A percentile compares a stretch with the other conserved stretches of the same genome.
Evolutionary conservation across 805 yeast species (phyloP).

Genomic region (Kodamaea leandrae): DNA sequence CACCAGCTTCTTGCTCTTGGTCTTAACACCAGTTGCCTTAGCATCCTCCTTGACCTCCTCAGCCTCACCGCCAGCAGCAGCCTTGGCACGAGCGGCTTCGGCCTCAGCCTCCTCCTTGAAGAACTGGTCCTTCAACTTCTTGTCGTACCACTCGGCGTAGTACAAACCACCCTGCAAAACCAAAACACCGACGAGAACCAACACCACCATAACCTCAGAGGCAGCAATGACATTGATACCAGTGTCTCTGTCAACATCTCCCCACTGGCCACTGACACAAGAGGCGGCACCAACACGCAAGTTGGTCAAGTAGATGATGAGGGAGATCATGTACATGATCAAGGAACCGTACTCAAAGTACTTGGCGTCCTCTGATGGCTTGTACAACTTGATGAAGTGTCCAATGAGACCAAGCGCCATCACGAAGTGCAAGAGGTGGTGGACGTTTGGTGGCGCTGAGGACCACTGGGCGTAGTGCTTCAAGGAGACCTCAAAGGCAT

Average conservation of each 20-base stretch:
- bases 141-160: slow-evolving; percentile 71
- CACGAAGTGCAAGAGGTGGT: slow-evolving; percentile 62
- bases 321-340: slow-evolving; percentile 65
- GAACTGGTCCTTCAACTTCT: slow-evolving; percentile 32
- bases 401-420: slow-evolving; percentile 69
- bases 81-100: slow-evolving; percentile 14
- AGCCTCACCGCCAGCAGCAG: slow-evolving; percentile 1
- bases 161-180: slow-evolving; percentile 84
- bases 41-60: slow-evolving; percentile 5
- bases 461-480: slow-evolving; percentile 76
- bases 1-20: slow-evolving; percentile 9
- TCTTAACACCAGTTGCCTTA: slow-evolving; percentile 10
- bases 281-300: slow-evolving; percentile 75
- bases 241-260: slow-evolving; percentile 82
- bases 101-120: slow-evolving; percentile 25
- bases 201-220: slow-evolving; percentile 69
- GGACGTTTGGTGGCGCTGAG: slow-evolving; percentile 55
- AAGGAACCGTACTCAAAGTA: slow-evolving; percentile 88
- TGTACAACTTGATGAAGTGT: slow-evolving; percentile 71
- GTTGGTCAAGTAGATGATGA: slow-evolving; percentile 83
- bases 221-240: slow-evolving; percentile 94
- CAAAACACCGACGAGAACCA: slow-evolving; percentile 74
- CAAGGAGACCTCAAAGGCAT: slow-evolving; percentile 59
- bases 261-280: slow-evolving; percentile 77
- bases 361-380: slow-evolving; percentile 81